Base-by-base conservation (phyloP, 257 asterid species). In the Rehmannia glutinosa region DNA sequence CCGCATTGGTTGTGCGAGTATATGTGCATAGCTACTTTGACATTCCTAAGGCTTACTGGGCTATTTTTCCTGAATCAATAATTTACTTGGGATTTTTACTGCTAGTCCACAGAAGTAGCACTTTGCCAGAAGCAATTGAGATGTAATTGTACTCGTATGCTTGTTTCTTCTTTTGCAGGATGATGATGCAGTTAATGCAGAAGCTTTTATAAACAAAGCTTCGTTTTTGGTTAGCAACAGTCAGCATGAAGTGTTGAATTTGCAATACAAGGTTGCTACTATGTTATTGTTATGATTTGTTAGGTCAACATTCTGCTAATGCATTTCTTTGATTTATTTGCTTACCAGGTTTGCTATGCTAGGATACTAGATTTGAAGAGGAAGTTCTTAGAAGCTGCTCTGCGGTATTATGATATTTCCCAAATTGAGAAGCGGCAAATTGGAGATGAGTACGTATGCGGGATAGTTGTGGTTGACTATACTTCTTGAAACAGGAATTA, bases 131-230 rank as follows among this genome's bases (percentile, higher is more conserved):
- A 23, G 32, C n/a, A 45, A 38, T 23, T 64, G 33, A 39, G 17
- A 57, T 62, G 41, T 59, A 17, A 20, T 38, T 69, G 61, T 70
- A 46, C 43, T 64, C 11, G n/a, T n/a, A 6, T 75, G 66, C 45
- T 51, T 68, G 17, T 39, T 62, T 62, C 35, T 69, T 72, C 59
- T 32, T 61, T 66, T 79, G 67, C 78, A 94, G 99, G 99, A 94
- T 79, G 99, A 94, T 68, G 99, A 91, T 76, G 96, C 99, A 16
- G 95, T 87, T 66, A 91, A 85, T 83, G 99, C 99, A 11, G 99
- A 94, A 81, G 95, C 96, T 62, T 94, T 94, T 77, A 94, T 94
- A 47, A 89, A 91, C 72, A 94, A 94, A 82, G 99, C 98, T 78
- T 94, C 99, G 61, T 94, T 91, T 81, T 72, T 88, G 77, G 97